These are phyloP conservation scores for Herpotrichia juniperi DNA, from an alignment of 2,329 filamentous ascomycete genomes.

Conservation along the genomic window DNA sequence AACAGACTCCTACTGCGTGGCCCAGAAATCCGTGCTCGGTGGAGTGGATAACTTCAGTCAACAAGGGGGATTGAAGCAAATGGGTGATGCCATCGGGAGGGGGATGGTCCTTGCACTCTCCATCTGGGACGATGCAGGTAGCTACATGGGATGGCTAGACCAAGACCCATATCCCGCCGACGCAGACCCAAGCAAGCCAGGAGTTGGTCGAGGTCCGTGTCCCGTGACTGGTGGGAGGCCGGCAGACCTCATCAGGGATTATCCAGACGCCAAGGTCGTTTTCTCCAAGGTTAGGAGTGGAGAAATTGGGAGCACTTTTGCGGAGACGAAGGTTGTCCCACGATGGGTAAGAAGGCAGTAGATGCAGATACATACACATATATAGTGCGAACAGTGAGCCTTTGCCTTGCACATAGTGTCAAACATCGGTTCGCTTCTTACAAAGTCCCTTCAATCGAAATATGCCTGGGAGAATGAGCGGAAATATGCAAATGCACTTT, in stretches of 20 bases:
- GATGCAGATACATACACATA: no score
- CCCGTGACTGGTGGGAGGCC: conserved; percentile 33
- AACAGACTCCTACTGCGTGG: conserved; percentile 60
- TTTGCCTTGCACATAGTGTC: no score
- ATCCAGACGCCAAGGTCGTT: conserved; percentile 21
- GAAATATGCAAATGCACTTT: no score
- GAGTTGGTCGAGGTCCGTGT: conserved; percentile 38
- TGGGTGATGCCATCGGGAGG: conserved; percentile 57
- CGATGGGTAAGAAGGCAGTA: background rate
- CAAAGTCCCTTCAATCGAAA: no score
- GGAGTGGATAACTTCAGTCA: conserved; percentile 58
- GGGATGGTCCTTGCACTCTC: conserved; percentile 69
- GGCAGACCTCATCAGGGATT: conserved; percentile 27
- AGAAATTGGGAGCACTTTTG: conserved; percentile 24
- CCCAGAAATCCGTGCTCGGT: conserved; percentile 58
- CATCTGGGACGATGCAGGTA: conserved; percentile 65
- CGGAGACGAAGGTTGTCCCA: background rate
- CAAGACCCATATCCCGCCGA: conserved; percentile 56
- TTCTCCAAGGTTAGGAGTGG: conserved; percentile 32
- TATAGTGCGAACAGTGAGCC: no score
- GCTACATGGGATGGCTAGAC: conserved; percentile 75
- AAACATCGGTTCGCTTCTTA: no score
- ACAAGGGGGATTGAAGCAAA: conserved; percentile 59
- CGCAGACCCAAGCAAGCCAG: conserved; percentile 31
- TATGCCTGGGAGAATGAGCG: no score